phyloP scores from a whole-genome alignment of 495 filamentous ascomycete species.

The Pyrenula aspistea region DNA sequence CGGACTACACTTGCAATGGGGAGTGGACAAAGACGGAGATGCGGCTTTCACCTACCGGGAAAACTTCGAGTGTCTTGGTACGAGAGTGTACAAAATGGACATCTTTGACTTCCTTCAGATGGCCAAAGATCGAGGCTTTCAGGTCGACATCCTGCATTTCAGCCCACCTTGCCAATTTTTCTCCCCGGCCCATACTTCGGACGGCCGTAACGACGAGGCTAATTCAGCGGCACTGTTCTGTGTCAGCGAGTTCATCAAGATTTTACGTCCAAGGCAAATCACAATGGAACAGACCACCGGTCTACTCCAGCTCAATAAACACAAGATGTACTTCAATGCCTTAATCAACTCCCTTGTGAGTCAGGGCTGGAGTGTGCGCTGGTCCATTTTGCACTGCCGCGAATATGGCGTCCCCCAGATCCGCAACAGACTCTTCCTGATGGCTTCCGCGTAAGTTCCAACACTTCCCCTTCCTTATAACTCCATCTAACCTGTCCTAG shows the following conservation, averaged over 20 bases:
- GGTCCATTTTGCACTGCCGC: slow-evolving; percentile 36
- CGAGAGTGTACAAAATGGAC: slow-evolving; percentile 30
- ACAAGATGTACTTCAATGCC: slow-evolving; percentile 40
- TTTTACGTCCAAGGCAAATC: slow-evolving; percentile 52
- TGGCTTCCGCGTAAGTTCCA: slow-evolving; percentile 60
- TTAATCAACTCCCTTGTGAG: slow-evolving; percentile 54
- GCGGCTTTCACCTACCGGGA: slow-evolving; percentile 43
- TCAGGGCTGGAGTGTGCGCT: slow-evolving; percentile 58
- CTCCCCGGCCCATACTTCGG: slow-evolving; percentile 61
- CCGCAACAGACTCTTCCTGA: slow-evolving; percentile 56
- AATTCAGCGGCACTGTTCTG: slow-evolving; percentile 65
- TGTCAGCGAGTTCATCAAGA: slow-evolving; percentile 43
- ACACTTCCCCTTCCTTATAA: slow-evolving; percentile 1
- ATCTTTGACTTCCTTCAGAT: slow-evolving; percentile 16
- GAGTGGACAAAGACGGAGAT: slow-evolving; percentile 44
- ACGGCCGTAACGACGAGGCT: slow-evolving; percentile 53
- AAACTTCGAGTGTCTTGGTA: slow-evolving; percentile 47
- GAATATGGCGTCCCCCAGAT: slow-evolving; percentile 51
- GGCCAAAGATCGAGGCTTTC: slow-evolving; percentile 17
- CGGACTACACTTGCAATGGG: slow-evolving; percentile 46
- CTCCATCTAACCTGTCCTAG: slow-evolving; percentile 23
- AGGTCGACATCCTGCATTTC: slow-evolving; percentile 63
- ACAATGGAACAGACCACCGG: slow-evolving; percentile 84
- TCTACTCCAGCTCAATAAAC: slow-evolving; percentile 24
- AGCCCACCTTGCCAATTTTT: slow-evolving; percentile 80